These are phyloP conservation scores for Globisporangium nagaii DNA, from an alignment of 352 stramenopile genomes.

Conservation along the genomic window DNA sequence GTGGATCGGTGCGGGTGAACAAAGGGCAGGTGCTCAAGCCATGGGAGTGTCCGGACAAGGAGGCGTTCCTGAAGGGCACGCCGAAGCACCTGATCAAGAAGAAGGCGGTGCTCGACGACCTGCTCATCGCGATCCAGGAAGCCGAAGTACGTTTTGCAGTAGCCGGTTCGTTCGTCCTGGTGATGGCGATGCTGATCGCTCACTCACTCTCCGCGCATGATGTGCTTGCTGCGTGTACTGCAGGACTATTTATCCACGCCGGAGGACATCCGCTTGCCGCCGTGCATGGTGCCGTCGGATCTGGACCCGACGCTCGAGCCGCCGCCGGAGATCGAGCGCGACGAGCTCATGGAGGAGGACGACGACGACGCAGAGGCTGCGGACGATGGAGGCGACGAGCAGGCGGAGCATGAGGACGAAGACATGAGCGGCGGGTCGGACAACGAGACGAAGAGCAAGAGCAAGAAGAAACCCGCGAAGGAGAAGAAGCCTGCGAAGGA, in stretches of 20 bases:
- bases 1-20: constrained; percentile 51
- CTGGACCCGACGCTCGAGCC: constrained; percentile 69
- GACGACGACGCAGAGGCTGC: constrained; percentile 21
- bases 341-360: constrained; percentile 20
- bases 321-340: constrained; percentile 30
- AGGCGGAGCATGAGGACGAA: constrained; percentile 5
- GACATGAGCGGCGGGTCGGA: constrained; percentile 17
- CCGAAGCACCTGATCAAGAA: constrained; percentile 71
- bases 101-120: constrained; percentile 37
- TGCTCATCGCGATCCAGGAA: constrained; percentile 53
- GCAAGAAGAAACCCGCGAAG: constrained; percentile 29
- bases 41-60: constrained; percentile 73
- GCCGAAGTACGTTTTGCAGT: constrained; percentile 24
- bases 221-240: too few relatives aligned
- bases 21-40: constrained; percentile 57
- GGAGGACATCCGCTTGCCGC: constrained; percentile 66
- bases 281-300: constrained; percentile 79
- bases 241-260: constrained; percentile 74
- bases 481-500: constrained; percentile 25
- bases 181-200: neutral
- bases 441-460: constrained; percentile 16
- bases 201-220: neutral
- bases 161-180: neutral
- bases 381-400: constrained; percentile 9
- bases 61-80: constrained; percentile 60